Evolutionary conservation across 164 flowering plant species (phyloP).

Genomic region (Platanus orientalis): DNA sequence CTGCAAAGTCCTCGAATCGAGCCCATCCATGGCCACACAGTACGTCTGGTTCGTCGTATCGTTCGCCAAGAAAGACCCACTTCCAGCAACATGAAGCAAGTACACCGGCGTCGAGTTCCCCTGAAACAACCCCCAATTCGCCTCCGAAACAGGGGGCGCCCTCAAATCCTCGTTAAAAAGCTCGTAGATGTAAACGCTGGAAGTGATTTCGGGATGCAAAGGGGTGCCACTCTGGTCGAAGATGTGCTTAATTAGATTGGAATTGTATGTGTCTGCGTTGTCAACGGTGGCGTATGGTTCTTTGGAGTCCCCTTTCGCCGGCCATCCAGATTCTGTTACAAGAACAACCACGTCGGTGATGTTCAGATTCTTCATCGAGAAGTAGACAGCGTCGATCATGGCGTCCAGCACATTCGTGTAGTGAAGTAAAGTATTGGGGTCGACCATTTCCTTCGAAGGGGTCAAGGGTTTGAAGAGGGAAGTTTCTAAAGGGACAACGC

Average conservation of each 20-base stretch:
- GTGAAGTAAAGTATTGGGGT: conserved; percentile 89
- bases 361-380: conserved; percentile 83
- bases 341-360: conserved; percentile 67
- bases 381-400: conserved; percentile 81
- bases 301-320: conserved; percentile 71
- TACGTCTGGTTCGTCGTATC: conserved; percentile 89
- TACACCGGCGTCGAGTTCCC: conserved; percentile 77
- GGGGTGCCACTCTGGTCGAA: conserved; percentile 75
- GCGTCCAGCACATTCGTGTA: conserved; percentile 92
- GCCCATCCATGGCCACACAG: conserved; percentile 70
- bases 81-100: conserved; percentile 74
- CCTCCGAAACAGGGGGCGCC: conserved; percentile 70
- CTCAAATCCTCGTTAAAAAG: conserved; percentile 90
- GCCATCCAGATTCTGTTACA: conserved; percentile 95
- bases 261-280: conserved; percentile 85
- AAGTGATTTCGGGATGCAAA: conserved; percentile 75
- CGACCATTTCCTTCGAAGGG: conserved; percentile 92
- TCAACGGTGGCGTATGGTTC: conserved; percentile 81
- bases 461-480: conserved; percentile 71
- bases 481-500: conserved; percentile 85
- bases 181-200: conserved; percentile 83
- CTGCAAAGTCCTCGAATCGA: conserved; percentile 69
- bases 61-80: conserved; percentile 79
- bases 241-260: conserved; percentile 81
- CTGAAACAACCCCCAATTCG: conserved; percentile 87